Conservation (phyloP, 495 filamentous ascomycete species). For the Cryomyces minteri region DNA sequence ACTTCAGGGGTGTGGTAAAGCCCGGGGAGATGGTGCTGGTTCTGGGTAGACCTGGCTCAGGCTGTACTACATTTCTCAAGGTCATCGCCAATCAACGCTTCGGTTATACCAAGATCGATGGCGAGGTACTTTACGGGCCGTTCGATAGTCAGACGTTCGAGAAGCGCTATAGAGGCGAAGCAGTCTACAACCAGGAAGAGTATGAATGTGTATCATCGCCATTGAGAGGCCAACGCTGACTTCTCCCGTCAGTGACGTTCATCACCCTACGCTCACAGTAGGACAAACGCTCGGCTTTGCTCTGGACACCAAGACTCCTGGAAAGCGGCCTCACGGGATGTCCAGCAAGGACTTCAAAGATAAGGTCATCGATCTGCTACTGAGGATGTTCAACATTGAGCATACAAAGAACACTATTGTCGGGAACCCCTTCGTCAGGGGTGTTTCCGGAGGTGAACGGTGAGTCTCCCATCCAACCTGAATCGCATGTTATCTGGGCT, state of each 20-base stretch:
- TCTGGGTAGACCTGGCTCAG: constrained; percentile 67
- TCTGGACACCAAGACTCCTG: constrained; percentile 61
- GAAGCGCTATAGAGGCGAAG: constrained; percentile 58
- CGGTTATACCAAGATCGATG: constrained; percentile 59
- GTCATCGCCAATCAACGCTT: constrained; percentile 63
- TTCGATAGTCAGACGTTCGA: constrained; percentile 41
- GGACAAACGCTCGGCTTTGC: constrained; percentile 72
- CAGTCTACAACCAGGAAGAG: constrained; percentile 6
- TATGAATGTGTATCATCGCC: no score
- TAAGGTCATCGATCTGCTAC: constrained; percentile 45
- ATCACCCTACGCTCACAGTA: constrained; percentile 66
- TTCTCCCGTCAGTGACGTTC: constrained; percentile 36
- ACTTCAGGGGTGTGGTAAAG: constrained; percentile 39
- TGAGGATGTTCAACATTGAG: constrained; percentile 78
- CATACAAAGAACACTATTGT: constrained; percentile 69
- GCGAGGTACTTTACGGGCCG: constrained; percentile 64
- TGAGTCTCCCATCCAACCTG: constrained; percentile 20
- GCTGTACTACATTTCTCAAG: constrained; percentile 80
- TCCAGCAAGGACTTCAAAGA: constrained; percentile 51
- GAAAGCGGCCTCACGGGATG: constrained; percentile 48
- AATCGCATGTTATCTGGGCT: no score
- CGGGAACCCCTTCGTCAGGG: constrained; percentile 62
- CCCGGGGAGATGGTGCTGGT: constrained; percentile 87
- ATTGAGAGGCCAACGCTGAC: no score
- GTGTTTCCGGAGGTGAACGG: constrained; percentile 71